These are phyloP conservation scores for Sequoia sempervirens DNA, from an alignment of 75 land plant species.

Conservation along the genomic window DNA sequence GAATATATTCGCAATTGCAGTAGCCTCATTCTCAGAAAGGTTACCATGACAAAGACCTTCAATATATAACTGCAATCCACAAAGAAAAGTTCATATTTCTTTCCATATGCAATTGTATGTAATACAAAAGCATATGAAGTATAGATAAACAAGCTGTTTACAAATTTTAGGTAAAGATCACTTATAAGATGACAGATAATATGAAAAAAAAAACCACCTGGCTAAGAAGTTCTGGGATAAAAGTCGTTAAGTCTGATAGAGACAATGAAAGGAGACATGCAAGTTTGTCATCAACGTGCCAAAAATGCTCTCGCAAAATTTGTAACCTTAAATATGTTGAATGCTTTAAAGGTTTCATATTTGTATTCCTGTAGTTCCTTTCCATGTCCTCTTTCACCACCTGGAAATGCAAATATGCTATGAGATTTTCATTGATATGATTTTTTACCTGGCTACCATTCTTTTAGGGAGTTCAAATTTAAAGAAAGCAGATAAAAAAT, in stretches of 20 bases:
- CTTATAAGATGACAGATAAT: neutral
- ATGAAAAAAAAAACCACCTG: conserved; percentile 43
- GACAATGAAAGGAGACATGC: conserved; percentile 35
- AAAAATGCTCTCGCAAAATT: conserved; percentile 66
- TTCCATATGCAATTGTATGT: neutral
- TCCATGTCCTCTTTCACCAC: conserved; percentile 86
- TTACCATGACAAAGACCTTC: conserved; percentile 99
- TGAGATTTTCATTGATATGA: neutral
- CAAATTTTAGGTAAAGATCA: neutral
- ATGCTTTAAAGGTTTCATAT: conserved; percentile 89
- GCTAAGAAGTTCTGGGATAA: conserved; percentile 61
- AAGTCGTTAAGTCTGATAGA: conserved; percentile 51
- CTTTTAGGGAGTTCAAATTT: neutral
- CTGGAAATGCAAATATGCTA: conserved; percentile 25
- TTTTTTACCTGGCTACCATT: neutral
- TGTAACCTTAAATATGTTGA: conserved; percentile 79
- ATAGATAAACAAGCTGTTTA: neutral
- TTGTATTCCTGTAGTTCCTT: conserved; percentile 68
- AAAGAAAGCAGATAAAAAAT: neutral
- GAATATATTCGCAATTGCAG: conserved; percentile 54
- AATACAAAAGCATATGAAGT: neutral
- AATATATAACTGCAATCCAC: conserved; percentile 52
- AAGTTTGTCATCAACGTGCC: conserved; percentile 80
- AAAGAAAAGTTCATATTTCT: neutral
- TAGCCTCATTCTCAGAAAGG: conserved; percentile 67